phyloP scores from a whole-genome alignment of 1,139 yeast species.

The Kazachstania sp. region DNA sequence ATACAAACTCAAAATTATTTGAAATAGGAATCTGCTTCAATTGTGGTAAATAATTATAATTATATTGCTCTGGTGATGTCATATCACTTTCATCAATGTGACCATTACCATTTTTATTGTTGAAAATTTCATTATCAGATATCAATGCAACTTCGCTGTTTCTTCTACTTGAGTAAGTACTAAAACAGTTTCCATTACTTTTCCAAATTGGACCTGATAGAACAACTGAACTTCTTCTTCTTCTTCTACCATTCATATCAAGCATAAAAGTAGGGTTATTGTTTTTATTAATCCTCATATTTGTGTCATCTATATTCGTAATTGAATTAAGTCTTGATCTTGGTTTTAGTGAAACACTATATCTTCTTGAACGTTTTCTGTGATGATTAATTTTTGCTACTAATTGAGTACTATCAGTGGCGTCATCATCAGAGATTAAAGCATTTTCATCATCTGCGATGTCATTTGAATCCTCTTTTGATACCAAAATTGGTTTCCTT shows the following conservation, averaged over 20 bases:
- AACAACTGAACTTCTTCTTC: constrained; percentile 4
- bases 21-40: not conserved
- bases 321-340: constrained; percentile 2
- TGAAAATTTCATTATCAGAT: not conserved
- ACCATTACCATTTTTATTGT: not conserved
- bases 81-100: not conserved
- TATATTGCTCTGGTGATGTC: not conserved
- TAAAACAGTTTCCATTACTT: not conserved
- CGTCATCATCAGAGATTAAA: constrained; percentile 31
- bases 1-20: not conserved
- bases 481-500: not conserved
- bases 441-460: constrained; percentile 36
- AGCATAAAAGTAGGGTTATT: not conserved
- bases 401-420: constrained; percentile 6
- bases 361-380: constrained; percentile 2
- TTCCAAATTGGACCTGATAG: constrained; percentile 7
- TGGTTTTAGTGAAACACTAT: not conserved
- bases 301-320: not conserved
- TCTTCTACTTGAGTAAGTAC: not conserved
- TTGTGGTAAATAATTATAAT: not conserved
- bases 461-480: constrained; percentile 4
- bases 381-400: constrained; percentile 27
- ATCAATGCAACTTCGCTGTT: not conserved
- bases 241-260: not conserved
- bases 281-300: not conserved